Base-by-base conservation (phyloP, 768 basidiomycete genomes). In the Gyrodon lividus region DNA sequence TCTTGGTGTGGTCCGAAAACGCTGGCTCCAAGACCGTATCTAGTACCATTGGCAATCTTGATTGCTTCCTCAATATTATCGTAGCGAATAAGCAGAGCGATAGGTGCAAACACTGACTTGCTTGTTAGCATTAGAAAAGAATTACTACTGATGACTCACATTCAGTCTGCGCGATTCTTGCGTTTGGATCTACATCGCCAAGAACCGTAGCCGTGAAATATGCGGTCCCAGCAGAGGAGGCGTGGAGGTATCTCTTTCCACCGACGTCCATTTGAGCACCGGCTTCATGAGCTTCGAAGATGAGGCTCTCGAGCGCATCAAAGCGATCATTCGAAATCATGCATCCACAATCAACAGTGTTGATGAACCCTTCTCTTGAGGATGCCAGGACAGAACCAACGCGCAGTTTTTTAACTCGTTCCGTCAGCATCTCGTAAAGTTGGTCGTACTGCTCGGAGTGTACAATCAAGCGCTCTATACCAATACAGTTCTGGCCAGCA, bases 401-500 rank as follows among this genome's bases (percentile, higher is more conserved):
- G n/a, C 92, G 87, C 44, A 98, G 74, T 59, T 81, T 83, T 30
- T 71, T 66, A 33, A 84, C 80, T 14, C 86, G 80, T n/a, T 83
- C 79, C 19, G 71, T 62, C 59, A 98, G 76, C 19, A 83, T 77
- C 3, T 75, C 72, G 58, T 85, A 79, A 43, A 98, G 79, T 5
- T 84, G 81, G 42, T 92, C 82, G 59, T 94, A 88, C 60, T 92
- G 86, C 0, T 77, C 77, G 0, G 73, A 64, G 61, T 94, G 93
- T 33, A 98, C 92, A 41, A 98, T 80, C 57, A 98, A 79, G 2
- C 94, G 83, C 68, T 99, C 96, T 56, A 95, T 90, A 31, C 95
- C 96, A 60, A 99, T 96, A 68, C 96, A 99, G 62, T 98, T 98
- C 72, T 98, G 96, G 19, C 95, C 95, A 45, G 82, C 81, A 52